Evolutionary conservation across 306 rosid genomes (phyloP).

Genomic region (Geum urbanum): DNA sequence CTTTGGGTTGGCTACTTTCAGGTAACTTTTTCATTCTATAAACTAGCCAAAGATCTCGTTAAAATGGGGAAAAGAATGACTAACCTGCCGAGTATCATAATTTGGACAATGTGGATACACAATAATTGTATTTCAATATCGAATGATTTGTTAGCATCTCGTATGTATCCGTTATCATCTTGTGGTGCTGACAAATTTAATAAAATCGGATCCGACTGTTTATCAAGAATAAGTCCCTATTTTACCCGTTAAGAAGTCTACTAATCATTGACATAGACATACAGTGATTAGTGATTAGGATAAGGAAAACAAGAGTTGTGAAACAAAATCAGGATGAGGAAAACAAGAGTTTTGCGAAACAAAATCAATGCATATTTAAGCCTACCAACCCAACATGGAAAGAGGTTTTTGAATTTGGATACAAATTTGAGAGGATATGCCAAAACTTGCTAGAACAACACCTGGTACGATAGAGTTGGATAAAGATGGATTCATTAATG

Average conservation of each 20-base stretch:
- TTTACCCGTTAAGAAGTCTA: not conserved
- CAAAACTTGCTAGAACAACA: not conserved
- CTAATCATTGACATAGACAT: too few relatives aligned
- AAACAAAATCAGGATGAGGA: too few relatives aligned
- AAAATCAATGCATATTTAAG: not conserved
- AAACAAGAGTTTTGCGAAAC: not conserved
- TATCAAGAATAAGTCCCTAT: too few relatives aligned
- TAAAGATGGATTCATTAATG: not conserved
- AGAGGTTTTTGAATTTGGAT: not conserved
- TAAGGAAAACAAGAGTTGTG: too few relatives aligned
- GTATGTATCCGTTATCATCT: too few relatives aligned
- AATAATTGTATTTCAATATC: too few relatives aligned
- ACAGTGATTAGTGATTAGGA: too few relatives aligned
- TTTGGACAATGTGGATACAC: not conserved
- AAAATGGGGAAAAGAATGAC: not conserved
- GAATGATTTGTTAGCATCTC: too few relatives aligned
- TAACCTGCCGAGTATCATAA: not conserved
- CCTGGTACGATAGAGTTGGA: not conserved
- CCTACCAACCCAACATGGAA: not conserved
- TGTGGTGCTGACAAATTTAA: not conserved
- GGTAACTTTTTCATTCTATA: not conserved
- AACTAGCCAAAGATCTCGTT: not conserved
- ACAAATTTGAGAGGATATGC: not conserved
- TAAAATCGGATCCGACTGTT: not conserved
- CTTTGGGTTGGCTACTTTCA: not conserved